Percentiles rank a stretch among this genome's conserved stretches.
Evolutionary conservation across 805 yeast species (phyloP).

Genomic region (Saturnispora diversa): DNA sequence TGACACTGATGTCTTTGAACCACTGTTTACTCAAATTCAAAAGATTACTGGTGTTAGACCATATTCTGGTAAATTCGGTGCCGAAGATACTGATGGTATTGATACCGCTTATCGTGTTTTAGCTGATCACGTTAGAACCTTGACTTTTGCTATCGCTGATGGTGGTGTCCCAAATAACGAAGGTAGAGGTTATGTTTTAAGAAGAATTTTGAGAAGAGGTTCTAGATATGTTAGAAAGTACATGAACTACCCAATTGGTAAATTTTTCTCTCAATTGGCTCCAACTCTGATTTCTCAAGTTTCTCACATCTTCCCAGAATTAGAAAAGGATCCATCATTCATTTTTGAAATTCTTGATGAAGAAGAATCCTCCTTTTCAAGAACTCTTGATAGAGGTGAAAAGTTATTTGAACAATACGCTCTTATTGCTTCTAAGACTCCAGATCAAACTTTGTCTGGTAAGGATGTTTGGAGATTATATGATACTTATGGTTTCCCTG

Average conservation of each 20-base stretch:
- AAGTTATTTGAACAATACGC: constrained; percentile 92
- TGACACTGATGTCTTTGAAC: constrained; percentile 94
- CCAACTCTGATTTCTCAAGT: constrained; percentile 91
- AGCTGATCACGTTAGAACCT: constrained; percentile 97
- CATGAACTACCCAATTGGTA: constrained; percentile 91
- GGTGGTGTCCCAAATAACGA: constrained; percentile 99
- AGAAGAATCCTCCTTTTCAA: constrained; percentile 91
- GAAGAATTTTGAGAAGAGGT: constrained; percentile 97
- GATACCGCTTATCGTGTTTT: constrained; percentile 97
- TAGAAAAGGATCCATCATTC: constrained; percentile 58
- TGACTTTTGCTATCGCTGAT: constrained; percentile 92
- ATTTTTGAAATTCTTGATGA: constrained; percentile 89
- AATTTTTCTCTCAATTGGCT: constrained; percentile 84
- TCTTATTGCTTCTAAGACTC: constrained; percentile 64
- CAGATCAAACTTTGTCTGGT: constrained; percentile 75
- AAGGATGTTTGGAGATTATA: constrained; percentile 97
- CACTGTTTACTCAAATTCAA: constrained; percentile 77
- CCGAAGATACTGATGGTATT: constrained; percentile 86
- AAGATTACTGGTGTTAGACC: constrained; percentile 90
- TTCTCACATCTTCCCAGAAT: constrained; percentile 85
- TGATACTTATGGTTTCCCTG: constrained; percentile 99
- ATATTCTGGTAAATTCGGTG: constrained; percentile 88
- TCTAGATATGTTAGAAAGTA: constrained; percentile 95
- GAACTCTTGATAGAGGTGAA: constrained; percentile 97
- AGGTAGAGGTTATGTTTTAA: constrained; percentile 96